Evolutionary conservation across 1,284 basidiomycete species (phyloP), one percentile per base, ranked within the genome.

Genomic region (Cutaneotrichosporon dermatis): DNA sequence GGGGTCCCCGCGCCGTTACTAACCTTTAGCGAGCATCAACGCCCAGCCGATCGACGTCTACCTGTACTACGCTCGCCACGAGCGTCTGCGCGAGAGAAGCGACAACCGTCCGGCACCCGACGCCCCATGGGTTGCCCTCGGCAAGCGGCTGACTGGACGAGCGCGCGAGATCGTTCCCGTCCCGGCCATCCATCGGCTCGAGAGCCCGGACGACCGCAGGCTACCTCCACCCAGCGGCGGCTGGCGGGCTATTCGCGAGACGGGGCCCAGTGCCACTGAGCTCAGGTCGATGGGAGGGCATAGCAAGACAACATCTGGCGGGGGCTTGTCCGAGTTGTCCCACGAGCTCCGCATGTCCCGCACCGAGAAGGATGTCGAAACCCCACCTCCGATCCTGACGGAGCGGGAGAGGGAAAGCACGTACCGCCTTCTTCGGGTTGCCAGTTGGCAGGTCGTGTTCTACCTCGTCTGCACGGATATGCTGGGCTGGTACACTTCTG

Each of bases 401-500:
- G 50, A 34, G 0, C 25, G 44, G 12, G 58, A 55, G 42, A 40
- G 54, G 8, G 48, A 55, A 39, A 45, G 36, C 5, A 57, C 54
- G 12, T 59, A 59, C 40, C 56, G 56, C 6, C 43, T 64, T 10
- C 46, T 64, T 10, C 63, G 63, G 4, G 54, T 59, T 2, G 52
- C 58, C 0, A 43, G 45, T 15, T 64, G 63, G 63, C 60, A 64
- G 54, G 54, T 62, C n/a, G 55, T 62, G 25, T 59, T 64, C 52
- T 64, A 57, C 58, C 58, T 64, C 13, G 60, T 63, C 53, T 52
- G 36, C 13, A 58, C 57, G 11, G 64, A 68, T 55, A 66, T 77
- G 45, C 59, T 75, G 1, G 77, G 77, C 7, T 74, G 74, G n/a
- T 73, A 68, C 58, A 69, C 71, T 42, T 70, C 74, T 0, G 69